These are phyloP conservation scores for Brassica nigra DNA, from an alignment of 345 rosid species.

Conservation along the genomic window DNA sequence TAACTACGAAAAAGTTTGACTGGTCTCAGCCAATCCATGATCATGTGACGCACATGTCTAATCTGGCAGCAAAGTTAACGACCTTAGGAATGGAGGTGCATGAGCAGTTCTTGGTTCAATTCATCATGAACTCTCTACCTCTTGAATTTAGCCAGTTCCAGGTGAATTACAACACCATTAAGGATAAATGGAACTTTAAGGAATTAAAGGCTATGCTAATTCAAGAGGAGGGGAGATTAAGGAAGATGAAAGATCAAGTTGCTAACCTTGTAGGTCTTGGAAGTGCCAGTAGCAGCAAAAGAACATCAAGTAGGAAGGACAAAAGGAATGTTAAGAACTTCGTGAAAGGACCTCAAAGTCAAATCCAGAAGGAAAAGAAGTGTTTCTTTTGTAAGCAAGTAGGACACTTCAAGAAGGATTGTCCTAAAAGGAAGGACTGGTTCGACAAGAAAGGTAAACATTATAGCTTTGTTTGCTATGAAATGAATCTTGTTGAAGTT, in stretches of 20 bases:
- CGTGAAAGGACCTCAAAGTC: no score
- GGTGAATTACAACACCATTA: conserved; percentile 3
- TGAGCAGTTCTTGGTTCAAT: neutral
- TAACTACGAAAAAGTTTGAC: neutral
- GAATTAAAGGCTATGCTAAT: conserved; percentile 4
- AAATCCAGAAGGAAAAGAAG: no score
- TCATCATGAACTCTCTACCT: neutral
- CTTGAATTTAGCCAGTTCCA: neutral
- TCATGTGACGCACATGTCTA: no score
- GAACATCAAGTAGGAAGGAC: neutral
- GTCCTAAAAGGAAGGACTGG: no score
- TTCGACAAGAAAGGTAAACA: neutral
- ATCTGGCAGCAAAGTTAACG: no score
- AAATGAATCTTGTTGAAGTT: neutral
- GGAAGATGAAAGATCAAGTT: neutral
- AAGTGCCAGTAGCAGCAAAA: neutral
- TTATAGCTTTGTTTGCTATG: neutral
- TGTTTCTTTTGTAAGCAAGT: no score
- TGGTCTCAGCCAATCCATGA: neutral
- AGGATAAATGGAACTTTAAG: neutral
- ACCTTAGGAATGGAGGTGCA: no score
- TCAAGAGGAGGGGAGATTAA: neutral
- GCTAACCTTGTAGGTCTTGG: neutral
- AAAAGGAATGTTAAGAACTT: neutral
- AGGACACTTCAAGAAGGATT: conserved; percentile 5